Conservation (phyloP, 1,284 basidiomycete genomes). For the Cutaneotrichosporon mucoides region DNA sequence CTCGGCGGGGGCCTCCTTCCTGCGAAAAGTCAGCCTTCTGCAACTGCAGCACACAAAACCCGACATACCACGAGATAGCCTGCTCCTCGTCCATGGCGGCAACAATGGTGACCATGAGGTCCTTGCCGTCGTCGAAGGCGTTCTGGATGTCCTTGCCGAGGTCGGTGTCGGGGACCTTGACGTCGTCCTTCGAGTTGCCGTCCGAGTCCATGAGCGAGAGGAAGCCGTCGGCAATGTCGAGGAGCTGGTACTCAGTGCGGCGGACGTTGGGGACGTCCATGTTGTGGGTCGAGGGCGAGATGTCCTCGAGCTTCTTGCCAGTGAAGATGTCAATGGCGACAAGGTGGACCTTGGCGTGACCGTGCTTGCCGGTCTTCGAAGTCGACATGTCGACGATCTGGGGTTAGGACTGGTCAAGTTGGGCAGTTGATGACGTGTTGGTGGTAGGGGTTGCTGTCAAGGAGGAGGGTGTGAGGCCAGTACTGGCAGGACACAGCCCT, state of each 20-base stretch:
- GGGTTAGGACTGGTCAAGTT: no score
- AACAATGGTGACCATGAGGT: constrained; percentile 75
- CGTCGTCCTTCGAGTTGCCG: constrained; percentile 87
- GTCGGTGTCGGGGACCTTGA: constrained; percentile 86
- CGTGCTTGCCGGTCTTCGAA: constrained; percentile 88
- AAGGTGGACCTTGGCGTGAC: constrained; percentile 99
- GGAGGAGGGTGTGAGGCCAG: no score
- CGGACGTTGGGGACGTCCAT: constrained; percentile 94
- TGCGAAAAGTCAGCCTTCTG: background rate
- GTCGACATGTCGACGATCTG: constrained; percentile 97
- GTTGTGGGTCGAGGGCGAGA: constrained; percentile 73
- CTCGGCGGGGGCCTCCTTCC: constrained; percentile 5
- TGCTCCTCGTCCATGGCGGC: constrained; percentile 68
- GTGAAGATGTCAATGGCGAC: constrained; percentile 94
- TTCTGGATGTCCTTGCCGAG: constrained; percentile 70
- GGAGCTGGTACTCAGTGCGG: constrained; percentile 89
- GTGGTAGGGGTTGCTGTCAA: background rate
- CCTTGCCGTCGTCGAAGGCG: constrained; percentile 83
- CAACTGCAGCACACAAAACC: background rate
- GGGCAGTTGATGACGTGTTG: background rate
- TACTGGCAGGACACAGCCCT: no score
- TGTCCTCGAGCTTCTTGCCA: constrained; percentile 95
- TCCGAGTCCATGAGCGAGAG: constrained; percentile 90
- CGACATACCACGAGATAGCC: constrained; percentile 6
- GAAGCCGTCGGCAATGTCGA: constrained; percentile 83